Evolutionary conservation across 2,329 filamentous ascomycete genomes (phyloP).

Genomic region (Xylaria sp.): DNA sequence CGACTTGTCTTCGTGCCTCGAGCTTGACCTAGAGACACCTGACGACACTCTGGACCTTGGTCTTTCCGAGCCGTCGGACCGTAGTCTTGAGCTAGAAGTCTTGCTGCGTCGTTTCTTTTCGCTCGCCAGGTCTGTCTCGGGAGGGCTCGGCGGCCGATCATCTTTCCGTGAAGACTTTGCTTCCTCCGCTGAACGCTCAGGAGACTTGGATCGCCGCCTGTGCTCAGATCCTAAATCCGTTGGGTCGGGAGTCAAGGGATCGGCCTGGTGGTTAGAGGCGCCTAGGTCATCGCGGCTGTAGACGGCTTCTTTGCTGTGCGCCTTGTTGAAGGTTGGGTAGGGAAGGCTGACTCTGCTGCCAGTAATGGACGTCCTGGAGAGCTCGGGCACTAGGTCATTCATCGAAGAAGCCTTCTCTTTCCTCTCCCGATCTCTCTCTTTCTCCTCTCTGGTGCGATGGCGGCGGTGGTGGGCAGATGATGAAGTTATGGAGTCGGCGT

Average conservation of each 20-base stretch:
- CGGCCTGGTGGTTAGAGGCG: constrained; percentile 40
- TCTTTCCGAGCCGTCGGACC: constrained; percentile 47
- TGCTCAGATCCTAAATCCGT: constrained; percentile 68
- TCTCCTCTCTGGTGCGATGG: constrained; percentile 42
- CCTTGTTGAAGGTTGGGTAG: constrained; percentile 61
- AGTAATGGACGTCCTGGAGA: constrained; percentile 33
- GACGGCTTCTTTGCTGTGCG: constrained; percentile 87
- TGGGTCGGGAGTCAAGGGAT: constrained; percentile 71
- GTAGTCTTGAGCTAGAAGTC: constrained; percentile 42
- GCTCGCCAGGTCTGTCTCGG: constrained; percentile 65
- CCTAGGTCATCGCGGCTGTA: constrained; percentile 62
- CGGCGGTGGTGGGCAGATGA: constrained; percentile 36
- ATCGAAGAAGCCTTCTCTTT: constrained; percentile 39
- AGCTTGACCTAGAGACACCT: constrained; percentile 50
- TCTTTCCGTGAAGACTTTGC: constrained; percentile 53
- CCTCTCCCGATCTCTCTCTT: constrained; percentile 38
- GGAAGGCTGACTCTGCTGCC: constrained; percentile 42
- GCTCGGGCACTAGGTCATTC: constrained; percentile 42
- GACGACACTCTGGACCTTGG: constrained; percentile 56
- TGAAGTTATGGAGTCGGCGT: constrained; percentile 36
- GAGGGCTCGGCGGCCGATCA: constrained; percentile 65
- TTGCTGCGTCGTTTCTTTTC: constrained; percentile 48
- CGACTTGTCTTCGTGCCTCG: constrained; percentile 56
- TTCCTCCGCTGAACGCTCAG: constrained; percentile 47
- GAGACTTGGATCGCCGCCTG: constrained; percentile 54